Percentiles rank a stretch among this genome's conserved stretches.
Evolutionary conservation across 1,284 basidiomycete species (phyloP).

Genomic region (Exobasidium rhododendri): DNA sequence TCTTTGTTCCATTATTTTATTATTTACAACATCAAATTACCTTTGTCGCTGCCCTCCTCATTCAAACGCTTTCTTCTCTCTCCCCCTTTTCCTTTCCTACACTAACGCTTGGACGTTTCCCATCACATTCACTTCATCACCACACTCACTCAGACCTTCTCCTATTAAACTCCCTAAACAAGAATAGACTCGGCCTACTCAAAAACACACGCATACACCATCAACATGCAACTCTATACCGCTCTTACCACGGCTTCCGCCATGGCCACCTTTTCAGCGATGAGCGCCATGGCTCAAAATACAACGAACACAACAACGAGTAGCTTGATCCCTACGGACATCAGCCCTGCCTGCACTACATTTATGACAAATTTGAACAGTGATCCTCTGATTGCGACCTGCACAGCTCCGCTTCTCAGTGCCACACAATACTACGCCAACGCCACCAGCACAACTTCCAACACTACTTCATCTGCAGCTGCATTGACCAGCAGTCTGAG

Average conservation of each 20-base stretch:
- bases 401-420: conserved; percentile 36
- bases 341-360: conserved; percentile 24
- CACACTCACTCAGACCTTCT: not conserved
- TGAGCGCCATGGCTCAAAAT: not conserved
- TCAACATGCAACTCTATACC: not conserved
- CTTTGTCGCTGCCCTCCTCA: too few relatives aligned
- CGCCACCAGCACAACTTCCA: conserved; percentile 19
- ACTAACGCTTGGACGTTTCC: not conserved
- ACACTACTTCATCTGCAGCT: conserved; percentile 1
- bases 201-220: not conserved
- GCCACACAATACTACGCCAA: conserved; percentile 37
- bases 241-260: not conserved
- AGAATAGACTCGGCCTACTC: too few relatives aligned
- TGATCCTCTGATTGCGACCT: conserved; percentile 27
- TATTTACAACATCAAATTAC: too few relatives aligned
- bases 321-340: conserved; percentile 26
- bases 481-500: conserved; percentile 20
- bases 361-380: conserved; percentile 38
- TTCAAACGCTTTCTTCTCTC: too few relatives aligned
- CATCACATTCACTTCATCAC: not conserved
- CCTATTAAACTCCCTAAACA: not conserved
- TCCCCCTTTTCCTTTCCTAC: too few relatives aligned
- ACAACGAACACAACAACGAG: conserved; percentile 6
- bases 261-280: not conserved
- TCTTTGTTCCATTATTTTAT: too few relatives aligned